Evolutionary conservation across 2,329 filamentous ascomycete genomes (phyloP), one percentile per base, ranked within the genome.

Genomic region (Botrytis paeoniae): DNA sequence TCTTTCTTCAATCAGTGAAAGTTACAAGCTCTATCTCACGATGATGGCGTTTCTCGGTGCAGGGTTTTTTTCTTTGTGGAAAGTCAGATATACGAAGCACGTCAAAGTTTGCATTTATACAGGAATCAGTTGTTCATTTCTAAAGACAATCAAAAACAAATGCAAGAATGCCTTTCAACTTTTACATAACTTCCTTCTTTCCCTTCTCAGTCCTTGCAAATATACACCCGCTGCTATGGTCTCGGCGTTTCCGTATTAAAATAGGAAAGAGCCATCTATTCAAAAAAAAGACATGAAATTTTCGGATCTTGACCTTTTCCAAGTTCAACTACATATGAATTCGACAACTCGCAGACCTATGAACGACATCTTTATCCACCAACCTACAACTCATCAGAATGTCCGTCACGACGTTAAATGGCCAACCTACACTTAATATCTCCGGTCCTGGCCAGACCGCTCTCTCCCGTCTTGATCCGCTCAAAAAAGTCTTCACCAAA

Each of bases 371-470:
- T 37, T 60, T 70, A 70, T n/a, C 35, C 43, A 59, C 61, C 57
- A 69, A 60, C 29, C 57, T 69, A 68, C 8, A 59, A 41, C 20
- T 22, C 69, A n/a, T 71, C 29, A 41, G 60, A 71, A 74, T 70
- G 73, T 65, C 73, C 12, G 70, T 74, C 70, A 61, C 70, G n/a
- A 74, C 69, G 25, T 48, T 73, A 32, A 64, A 69, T 41, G 57
- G 32, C 41, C 66, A 73, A 61, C 75, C 75, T 54, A 75, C 75
- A 16, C 70, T 76, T 69, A 77, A 75, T 51, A 74, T 77, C 5
- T 70, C 60, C 22, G 61, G 73, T 18, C 74, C 73, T 9, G 70
- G 73, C 51, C 54, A 72, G 32, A 76, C 76, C 25, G 70, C 72
- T 8, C 72, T 77, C 54, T 69, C 74, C 2, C 69, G 73, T 37